Percentiles rank a stretch among this genome's conserved stretches.
Conservation (phyloP, 2,329 filamentous ascomycete species). For the Cercospora berteroae region DNA sequence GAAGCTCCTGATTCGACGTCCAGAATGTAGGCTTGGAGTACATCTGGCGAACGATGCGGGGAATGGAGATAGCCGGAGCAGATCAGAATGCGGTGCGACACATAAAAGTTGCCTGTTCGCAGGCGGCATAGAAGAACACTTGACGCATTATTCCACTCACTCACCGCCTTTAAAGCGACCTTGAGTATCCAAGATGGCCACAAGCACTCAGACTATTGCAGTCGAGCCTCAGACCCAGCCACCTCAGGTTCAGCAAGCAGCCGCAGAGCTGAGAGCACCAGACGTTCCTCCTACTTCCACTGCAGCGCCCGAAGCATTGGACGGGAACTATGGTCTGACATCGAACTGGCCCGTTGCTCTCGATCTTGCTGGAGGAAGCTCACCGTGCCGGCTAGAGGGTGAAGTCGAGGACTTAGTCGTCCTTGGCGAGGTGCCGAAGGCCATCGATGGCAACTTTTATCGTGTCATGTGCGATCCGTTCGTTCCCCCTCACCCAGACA, state of each 20-base stretch:
- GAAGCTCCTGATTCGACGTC: not conserved
- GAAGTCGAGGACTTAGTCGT: conserved; percentile 38
- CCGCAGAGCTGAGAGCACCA: not conserved
- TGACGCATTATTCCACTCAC: not conserved
- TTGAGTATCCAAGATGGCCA: not conserved
- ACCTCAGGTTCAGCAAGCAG: not conserved
- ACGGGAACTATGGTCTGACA: conserved; percentile 9
- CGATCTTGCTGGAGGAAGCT: conserved; percentile 25
- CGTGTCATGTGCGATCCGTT: conserved; percentile 55
- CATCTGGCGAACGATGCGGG: not conserved
- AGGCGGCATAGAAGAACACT: not conserved
- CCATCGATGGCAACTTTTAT: conserved; percentile 39
- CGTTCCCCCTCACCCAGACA: conserved; percentile 57
- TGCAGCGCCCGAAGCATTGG: not conserved
- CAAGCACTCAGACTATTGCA: not conserved
- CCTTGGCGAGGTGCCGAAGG: conserved; percentile 33
- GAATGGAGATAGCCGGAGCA: not conserved
- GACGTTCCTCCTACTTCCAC: not conserved
- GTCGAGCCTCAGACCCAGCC: not conserved
- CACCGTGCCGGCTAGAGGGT: conserved; percentile 43
- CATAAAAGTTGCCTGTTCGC: not conserved
- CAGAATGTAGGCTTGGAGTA: not conserved
- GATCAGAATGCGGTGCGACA: not conserved
- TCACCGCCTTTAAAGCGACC: not conserved
- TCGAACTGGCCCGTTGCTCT: conserved; percentile 22